These are phyloP conservation scores for Trichoderma pleuroti DNA, from an alignment of 2,329 filamentous ascomycete genomes.

Conservation along the genomic window DNA sequence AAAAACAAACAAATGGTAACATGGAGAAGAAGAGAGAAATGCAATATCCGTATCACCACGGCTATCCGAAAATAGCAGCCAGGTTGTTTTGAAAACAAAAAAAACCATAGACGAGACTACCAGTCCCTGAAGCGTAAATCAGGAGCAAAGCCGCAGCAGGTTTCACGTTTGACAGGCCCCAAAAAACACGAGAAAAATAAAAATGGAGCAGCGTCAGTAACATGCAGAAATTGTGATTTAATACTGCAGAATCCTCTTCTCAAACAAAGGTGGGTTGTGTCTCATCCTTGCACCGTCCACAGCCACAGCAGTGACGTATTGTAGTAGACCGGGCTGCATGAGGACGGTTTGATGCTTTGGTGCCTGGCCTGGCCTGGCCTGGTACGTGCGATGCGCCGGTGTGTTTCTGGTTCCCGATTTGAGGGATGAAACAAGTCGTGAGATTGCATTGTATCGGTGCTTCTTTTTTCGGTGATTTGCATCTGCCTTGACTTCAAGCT, in stretches of 20 bases:
- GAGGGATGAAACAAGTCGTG: not conserved
- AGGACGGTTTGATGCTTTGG: not conserved
- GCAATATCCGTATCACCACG: not conserved
- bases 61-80: not conserved
- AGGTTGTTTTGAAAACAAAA: not conserved
- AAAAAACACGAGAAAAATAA: not conserved
- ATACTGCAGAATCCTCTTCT: not conserved
- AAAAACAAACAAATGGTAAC: not conserved
- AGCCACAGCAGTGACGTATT: slow-evolving; percentile 15
- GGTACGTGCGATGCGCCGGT: not conserved
- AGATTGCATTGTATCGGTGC: too few relatives aligned
- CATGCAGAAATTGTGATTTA: not conserved
- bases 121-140: not conserved
- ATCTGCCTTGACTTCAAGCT: not conserved
- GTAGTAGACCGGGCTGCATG: not conserved
- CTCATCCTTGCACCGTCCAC: slow-evolving; percentile 11
- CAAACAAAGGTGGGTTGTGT: not conserved
- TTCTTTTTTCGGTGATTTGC: not conserved
- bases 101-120: not conserved
- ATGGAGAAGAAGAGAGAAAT: not conserved
- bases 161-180: not conserved
- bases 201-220: not conserved
- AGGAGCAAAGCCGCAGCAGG: not conserved
- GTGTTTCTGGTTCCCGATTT: not conserved
- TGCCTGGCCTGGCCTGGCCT: not conserved